Base-by-base conservation (phyloP, 148 eudicot genomes). In the Bassia scoparia region DNA sequence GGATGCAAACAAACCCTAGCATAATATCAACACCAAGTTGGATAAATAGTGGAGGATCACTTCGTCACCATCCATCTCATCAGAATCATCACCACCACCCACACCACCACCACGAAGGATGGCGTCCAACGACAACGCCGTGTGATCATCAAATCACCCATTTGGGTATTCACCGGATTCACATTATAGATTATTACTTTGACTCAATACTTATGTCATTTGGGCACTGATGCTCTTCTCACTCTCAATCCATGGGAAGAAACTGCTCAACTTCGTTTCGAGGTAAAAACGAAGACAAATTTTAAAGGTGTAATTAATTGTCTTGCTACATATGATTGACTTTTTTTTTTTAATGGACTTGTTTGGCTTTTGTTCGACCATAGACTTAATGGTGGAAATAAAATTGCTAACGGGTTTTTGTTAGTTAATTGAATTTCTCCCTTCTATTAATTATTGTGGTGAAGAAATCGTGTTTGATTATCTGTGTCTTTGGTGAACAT, bases 181-280 rank as follows among this genome's bases (percentile, higher is more conserved):
- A 70, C 70, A 0, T 87, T 74, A 75, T 87, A 65, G 90, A 87
- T 71, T 89, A 87, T 72, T 79, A 82, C 11, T 84, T 87, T 81
- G 84, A 81, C 52, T 82, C 78, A 83, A 77, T 62, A 24, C 62
- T 29, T 81, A 52, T 83, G 84, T 65, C 82, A 83, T 56, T 29
- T 87, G 77, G 71, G 61, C 78, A 52, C 76, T 78, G 84, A 75
- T 83, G 74, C 73, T 38, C 63, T 74, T 61, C 72, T 72, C 73
- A 64, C n/a, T 55, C 71, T 71, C 21, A 58, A 81, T 79, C 7
- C 80, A 69, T 75, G 69, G 68, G n/a, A n/a, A 44, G 76, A 78
- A 37, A 35, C 52, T 73, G 12, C 76, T 62, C 74, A 61, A 62
- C 74, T 70, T 69, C 70, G 18, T 77, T 69, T 62, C 52, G 74